These are phyloP conservation scores for Mycosphaerella sp. DNA, from an alignment of 2,329 filamentous ascomycete genomes.

Conservation along the genomic window DNA sequence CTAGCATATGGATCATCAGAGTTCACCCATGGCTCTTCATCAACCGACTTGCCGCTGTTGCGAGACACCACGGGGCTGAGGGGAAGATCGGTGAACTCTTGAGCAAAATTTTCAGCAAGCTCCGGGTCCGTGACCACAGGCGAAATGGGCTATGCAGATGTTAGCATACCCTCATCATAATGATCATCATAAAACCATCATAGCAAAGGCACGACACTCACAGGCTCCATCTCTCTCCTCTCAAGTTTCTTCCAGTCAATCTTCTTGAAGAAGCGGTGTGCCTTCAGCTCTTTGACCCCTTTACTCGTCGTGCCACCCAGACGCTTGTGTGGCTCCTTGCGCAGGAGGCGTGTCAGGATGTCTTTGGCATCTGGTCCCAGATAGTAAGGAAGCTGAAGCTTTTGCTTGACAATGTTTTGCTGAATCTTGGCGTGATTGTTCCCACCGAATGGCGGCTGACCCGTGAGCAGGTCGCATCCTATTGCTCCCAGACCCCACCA, in stretches of 20 bases:
- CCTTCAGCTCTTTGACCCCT: conserved; percentile 78
- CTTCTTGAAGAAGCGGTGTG: conserved; percentile 92
- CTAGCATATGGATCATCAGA: neutral
- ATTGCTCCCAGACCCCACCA: conserved; percentile 98
- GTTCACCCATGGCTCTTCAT: conserved; percentile 5
- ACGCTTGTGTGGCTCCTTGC: conserved; percentile 87
- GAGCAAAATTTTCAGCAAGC: conserved; percentile 89
- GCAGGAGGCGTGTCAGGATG: conserved; percentile 77
- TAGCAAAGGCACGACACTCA: conserved; percentile 9
- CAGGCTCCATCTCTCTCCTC: conserved; percentile 69
- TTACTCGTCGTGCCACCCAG: conserved; percentile 84
- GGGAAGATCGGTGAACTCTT: conserved; percentile 82
- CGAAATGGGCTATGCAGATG: conserved; percentile 58
- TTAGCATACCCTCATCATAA: conserved; percentile 6
- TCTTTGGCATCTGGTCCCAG: conserved; percentile 90
- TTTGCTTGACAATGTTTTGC: conserved; percentile 91
- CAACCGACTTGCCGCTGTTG: conserved; percentile 18
- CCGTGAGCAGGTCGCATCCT: conserved; percentile 87
- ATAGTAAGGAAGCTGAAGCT: conserved; percentile 82
- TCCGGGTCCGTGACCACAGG: conserved; percentile 94
- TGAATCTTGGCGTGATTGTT: conserved; percentile 92
- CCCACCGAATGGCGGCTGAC: conserved; percentile 82
- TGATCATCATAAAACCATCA: no score
- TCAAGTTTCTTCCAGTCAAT: conserved; percentile 91
- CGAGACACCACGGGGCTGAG: conserved; percentile 62